Percentiles rank a stretch among this genome's conserved stretches.
These are phyloP conservation scores for Penstemon newberryi DNA, from an alignment of 257 asterid species.

Conservation along the genomic window DNA sequence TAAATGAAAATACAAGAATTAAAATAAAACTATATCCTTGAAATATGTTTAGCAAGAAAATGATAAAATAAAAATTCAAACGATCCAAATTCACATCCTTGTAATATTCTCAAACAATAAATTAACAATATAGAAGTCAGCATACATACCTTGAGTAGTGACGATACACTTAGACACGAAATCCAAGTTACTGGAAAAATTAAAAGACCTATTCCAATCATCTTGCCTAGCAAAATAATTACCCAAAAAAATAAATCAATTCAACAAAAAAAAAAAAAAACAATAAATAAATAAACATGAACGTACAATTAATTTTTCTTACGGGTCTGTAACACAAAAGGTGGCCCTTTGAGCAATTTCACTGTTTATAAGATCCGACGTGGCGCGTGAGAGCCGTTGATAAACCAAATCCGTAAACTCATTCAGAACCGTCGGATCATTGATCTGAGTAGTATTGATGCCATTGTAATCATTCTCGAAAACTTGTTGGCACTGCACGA, in stretches of 20 bases:
- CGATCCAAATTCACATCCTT: not conserved
- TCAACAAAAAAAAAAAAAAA: not conserved
- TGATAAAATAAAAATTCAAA: too few species aligned
- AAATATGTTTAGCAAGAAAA: too few species aligned
- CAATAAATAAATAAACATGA: not conserved
- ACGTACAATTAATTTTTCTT: not conserved
- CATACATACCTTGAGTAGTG: constrained; percentile 47
- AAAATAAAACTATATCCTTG: too few species aligned
- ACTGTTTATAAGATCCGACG: constrained; percentile 43
- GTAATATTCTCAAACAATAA: not conserved
- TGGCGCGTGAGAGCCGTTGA: constrained; percentile 44
- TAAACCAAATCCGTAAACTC: constrained; percentile 45
- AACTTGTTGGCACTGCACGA: constrained; percentile 49
- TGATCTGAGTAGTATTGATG: constrained; percentile 34
- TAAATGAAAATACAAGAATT: too few species aligned
- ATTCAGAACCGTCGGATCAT: constrained; percentile 36
- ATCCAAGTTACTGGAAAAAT: constrained; percentile 55
- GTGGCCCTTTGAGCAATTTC: constrained; percentile 45
- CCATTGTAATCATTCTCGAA: constrained; percentile 26
- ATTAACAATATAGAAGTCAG: not conserved
- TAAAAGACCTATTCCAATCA: constrained; percentile 80
- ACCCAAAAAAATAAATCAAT: not conserved
- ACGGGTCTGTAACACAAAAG: constrained; percentile 70
- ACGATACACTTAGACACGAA: constrained; percentile 61
- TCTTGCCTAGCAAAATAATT: constrained; percentile 42